phyloP scores from a whole-genome alignment of 2,329 filamentous ascomycete species.

The Ambrosiella beaveri region DNA sequence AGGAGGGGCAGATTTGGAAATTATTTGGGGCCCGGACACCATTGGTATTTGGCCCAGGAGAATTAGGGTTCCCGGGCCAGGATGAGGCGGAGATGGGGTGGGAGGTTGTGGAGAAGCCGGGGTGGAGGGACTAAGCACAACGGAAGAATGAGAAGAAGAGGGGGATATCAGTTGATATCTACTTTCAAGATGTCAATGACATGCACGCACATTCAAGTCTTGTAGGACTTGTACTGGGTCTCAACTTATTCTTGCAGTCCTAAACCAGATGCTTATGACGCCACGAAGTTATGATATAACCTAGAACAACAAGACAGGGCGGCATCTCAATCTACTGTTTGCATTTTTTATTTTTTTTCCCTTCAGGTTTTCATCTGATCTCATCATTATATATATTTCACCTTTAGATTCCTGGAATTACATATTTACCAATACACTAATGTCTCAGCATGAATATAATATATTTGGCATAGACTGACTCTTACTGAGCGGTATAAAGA shows the following conservation, averaged over 20 bases:
- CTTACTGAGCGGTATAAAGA: no score
- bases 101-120: conserved; percentile 13
- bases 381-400: not conserved
- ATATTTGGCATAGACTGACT: no score
- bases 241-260: no score
- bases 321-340: no score
- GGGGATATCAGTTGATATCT: no score
- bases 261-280: no score
- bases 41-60: conserved; percentile 6
- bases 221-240: no score
- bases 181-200: no score
- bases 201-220: no score
- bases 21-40: conserved; percentile 16
- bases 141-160: not conserved
- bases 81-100: conserved; percentile 11
- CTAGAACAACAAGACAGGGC: no score
- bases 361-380: not conserved
- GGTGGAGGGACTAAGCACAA: conserved; percentile 4
- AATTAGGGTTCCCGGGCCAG: not conserved
- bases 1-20: conserved; percentile 36
- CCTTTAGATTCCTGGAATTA: not conserved
- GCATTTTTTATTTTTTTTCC: not conserved
- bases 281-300: no score
- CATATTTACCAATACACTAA: not conserved
- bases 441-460: not conserved